Conservation (phyloP, 2,329 filamentous ascomycete genomes). For the Calycina herbarum region DNA sequence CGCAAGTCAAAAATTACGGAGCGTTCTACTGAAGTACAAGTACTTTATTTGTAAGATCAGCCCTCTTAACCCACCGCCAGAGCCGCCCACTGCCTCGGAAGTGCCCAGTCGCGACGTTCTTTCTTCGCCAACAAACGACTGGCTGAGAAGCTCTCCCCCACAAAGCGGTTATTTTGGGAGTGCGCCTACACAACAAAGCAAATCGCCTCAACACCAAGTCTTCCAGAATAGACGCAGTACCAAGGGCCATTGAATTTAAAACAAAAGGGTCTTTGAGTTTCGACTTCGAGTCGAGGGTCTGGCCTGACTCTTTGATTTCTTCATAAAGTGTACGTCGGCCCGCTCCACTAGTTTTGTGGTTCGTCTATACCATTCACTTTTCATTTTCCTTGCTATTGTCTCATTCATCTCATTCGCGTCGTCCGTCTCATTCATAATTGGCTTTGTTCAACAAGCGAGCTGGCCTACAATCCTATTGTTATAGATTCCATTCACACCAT, state of each 20-base stretch:
- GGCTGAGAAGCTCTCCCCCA: conserved; percentile 29
- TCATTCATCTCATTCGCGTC: background rate
- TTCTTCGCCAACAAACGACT: conserved; percentile 26
- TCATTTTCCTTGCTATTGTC: conserved; percentile 27
- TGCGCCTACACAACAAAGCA: conserved; percentile 33
- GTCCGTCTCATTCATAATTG: conserved; percentile 22
- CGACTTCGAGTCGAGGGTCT: conserved; percentile 1
- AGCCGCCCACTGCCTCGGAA: background rate
- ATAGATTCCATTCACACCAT: conserved; percentile 26
- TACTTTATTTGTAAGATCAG: background rate
- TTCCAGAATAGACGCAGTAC: conserved; percentile 22
- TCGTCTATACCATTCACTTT: conserved; percentile 19
- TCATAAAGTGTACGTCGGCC: conserved; percentile 31
- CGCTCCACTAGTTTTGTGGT: conserved; percentile 11
- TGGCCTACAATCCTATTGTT: conserved; percentile 8
- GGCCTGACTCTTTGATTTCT: background rate
- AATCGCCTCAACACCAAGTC: conserved; percentile 27
- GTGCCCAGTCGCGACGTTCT: conserved; percentile 22
- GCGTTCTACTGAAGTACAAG: background rate
- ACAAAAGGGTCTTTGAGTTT: conserved; percentile 32
- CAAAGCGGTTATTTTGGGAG: conserved; percentile 34
- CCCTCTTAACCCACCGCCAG: conserved; percentile 6
- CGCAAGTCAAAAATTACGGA: background rate
- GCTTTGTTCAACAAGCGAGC: conserved; percentile 6
- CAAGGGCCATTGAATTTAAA: conserved; percentile 25